Evolutionary conservation across 495 filamentous ascomycete genomes (phyloP).

Genomic region (Xylaria intraflava): DNA sequence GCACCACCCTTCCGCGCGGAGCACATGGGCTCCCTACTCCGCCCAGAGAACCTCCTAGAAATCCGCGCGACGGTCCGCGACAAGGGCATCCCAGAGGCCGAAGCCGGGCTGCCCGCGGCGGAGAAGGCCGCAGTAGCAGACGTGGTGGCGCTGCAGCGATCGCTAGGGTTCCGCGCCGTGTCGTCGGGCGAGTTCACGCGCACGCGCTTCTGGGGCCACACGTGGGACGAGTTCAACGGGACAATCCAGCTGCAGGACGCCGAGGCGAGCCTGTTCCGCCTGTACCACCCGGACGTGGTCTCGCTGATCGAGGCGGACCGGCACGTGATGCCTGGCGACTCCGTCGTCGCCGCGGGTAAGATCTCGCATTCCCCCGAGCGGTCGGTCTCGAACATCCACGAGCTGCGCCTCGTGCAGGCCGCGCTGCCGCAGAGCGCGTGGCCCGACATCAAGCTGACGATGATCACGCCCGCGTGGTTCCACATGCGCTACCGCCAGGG

Average conservation of each 20-base stretch:
- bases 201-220: conserved; percentile 58
- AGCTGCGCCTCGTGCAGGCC: conserved; percentile 59
- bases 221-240: conserved; percentile 71
- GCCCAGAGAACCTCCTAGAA: conserved; percentile 60
- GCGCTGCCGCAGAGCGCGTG: conserved; percentile 52
- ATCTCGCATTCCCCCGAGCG: conserved; percentile 59
- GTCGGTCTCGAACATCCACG: conserved; percentile 61
- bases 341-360: conserved; percentile 66
- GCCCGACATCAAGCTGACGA: conserved; percentile 62
- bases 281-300: conserved; percentile 73
- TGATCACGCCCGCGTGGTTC: conserved; percentile 66
- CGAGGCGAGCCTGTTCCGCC: conserved; percentile 60
- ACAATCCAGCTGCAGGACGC: conserved; percentile 56
- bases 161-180: conserved; percentile 61
- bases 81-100: conserved; percentile 49
- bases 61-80: conserved; percentile 53
- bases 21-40: conserved; percentile 75
- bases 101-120: conserved; percentile 41
- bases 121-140: conserved; percentile 63
- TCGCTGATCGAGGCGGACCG: conserved; percentile 54
- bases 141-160: conserved; percentile 57
- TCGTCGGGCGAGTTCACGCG: conserved; percentile 68
- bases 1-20: conserved; percentile 73
- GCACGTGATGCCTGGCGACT: conserved; percentile 66
- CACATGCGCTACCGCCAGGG: conserved; percentile 68